phyloP scores from a whole-genome alignment of 1,284 basidiomycete species.

The Fomes fomentarius region DNA sequence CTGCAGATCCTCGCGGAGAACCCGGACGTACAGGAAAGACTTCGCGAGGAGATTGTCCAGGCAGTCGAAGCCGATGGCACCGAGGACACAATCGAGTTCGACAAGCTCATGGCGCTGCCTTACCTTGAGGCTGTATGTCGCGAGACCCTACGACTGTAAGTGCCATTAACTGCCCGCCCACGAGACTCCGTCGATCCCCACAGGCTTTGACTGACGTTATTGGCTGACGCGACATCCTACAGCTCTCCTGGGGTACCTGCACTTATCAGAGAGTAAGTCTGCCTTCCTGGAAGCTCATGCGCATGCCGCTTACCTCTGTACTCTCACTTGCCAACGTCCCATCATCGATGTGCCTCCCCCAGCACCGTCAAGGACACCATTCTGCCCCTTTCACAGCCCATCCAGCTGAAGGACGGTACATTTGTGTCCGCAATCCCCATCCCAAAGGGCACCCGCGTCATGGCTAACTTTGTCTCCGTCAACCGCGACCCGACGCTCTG shows the following conservation, averaged over 20 bases:
- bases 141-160: constrained; percentile 29
- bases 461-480: constrained; percentile 4
- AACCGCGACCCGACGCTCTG: constrained; percentile 3
- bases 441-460: constrained; percentile 14
- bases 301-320: not conserved
- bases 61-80: constrained; percentile 14
- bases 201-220: not conserved
- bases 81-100: constrained; percentile 21
- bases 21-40: constrained; percentile 24
- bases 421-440: constrained; percentile 7
- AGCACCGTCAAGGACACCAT: constrained; percentile 7
- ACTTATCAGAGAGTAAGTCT: constrained; percentile 12
- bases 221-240: not conserved
- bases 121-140: constrained; percentile 29
- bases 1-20: constrained; percentile 22
- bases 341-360: not conserved
- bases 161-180: too few relatives aligned
- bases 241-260: constrained; percentile 12
- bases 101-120: constrained; percentile 25
- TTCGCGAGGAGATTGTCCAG: constrained; percentile 23
- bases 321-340: too few relatives aligned
- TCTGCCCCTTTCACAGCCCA: constrained; percentile 6
- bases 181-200: too few relatives aligned
- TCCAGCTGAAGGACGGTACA: constrained; percentile 17
- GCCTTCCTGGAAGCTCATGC: too few relatives aligned